Base-by-base conservation (phyloP, 2,329 filamentous ascomycete genomes). In the Aspergillus quadricinctus region DNA sequence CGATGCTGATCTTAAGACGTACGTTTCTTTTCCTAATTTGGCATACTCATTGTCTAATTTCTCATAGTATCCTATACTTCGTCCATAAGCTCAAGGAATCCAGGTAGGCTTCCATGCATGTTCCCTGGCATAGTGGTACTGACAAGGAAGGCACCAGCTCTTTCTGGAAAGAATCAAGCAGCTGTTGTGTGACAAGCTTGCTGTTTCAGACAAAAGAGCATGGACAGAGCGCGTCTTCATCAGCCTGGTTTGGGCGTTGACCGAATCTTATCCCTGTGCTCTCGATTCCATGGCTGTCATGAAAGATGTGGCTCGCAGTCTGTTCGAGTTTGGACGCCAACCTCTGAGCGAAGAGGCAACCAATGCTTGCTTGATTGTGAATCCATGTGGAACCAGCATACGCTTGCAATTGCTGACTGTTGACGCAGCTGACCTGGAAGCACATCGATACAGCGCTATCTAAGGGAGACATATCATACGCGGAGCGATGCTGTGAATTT, bases 341-440 rank as follows among this genome's bases (percentile, higher is more conserved):
- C 69, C 80, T 0, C 69, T 95, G 4, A 78, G 81, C 23, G 72
- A 82, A 4, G 80, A 83, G 59, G 85, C 85, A 5, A 84, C 88
- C 11, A 83, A 79, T 59, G 74, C 72, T 50, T 69, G 68, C 46
- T 66, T 78, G 31, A 72, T 77, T 62, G 77, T 79, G 60, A 57
- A 69, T 7, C 31, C 14, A 37, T 37, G 2, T 27, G 2, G 14
- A n/a, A 17, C 37, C 14, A 11, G 4, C 6, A 6, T 21, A 17
- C 9, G 9, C 27, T 10, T 11, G 28, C 10, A 10, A 4, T 14
- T 28, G 1, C 25, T 19, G 43, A 54, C 35, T 55, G 14, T 61
- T 53, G 54, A 53, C 35, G 23, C 55, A 93, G 88, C 72, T 96
- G 3, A 75, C 96, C 3, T 97, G 92, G 91, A 94, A 91, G 72